Base-by-base conservation (phyloP, 495 filamentous ascomycete species). In the Penicillium subrubescens region DNA sequence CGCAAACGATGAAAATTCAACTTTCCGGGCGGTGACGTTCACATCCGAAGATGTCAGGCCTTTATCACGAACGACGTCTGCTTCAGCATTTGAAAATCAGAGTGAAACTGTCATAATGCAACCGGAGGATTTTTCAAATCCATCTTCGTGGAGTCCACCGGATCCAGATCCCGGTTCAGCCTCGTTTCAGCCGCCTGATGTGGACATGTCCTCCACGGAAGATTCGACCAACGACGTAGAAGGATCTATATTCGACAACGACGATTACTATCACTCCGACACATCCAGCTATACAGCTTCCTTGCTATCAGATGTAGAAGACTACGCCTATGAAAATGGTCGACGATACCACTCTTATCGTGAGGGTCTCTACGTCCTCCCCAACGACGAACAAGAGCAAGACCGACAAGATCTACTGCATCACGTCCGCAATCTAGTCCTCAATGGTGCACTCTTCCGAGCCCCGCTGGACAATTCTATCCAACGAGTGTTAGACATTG, bases 281-380 rank as follows among this genome's bases (percentile, higher is more conserved):
- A 70, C 53, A 12, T 72, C 71, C n/a, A 72, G 35, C 46, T 66
- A 72, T 8, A 73, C 71, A 1, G 69, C 71, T 0, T 73, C 71
- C 2, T 50, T 73, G 7, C 62, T 73, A 5, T 73, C 71, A 5
- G 64, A 68, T 25, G 69, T 71, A 25, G 66, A 72, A 50, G 60
- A 72, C 56, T 72, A 70, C 35, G 43, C 65, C 8, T 73, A 73
- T 34, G 71, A 92, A 69, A 91, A 92, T 67, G 89, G 89, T 21
- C 77, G 89, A 46, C 79, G 89, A 48, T 92, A 92, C 69, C 88
- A 91, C 66, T 81, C 80, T 60, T 91, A 89, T 66, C 78, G 85
- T 43, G 86, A 89, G 68, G 89, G 89, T 27, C 71, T 75, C 25
- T 90, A 90, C 65, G 80, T 86, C 43, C 84, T 91, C 57, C 77